A percentile compares a stretch with the other conserved stretches of the same genome.
Conservation (phyloP, 2,329 filamentous ascomycete species). For the Fusarium multiceps region DNA sequence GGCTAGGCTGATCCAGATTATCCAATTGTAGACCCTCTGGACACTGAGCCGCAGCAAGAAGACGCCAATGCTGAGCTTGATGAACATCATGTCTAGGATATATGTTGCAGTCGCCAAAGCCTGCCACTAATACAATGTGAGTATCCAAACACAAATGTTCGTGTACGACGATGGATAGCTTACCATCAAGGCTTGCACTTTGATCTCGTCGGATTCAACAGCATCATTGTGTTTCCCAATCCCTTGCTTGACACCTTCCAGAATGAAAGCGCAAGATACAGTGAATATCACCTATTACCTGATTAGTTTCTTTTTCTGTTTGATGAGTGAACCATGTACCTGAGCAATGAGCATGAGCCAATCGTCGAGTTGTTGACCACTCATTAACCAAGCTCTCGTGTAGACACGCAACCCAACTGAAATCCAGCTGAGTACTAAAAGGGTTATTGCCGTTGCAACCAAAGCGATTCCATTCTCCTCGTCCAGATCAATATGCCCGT, state of each 20-base stretch:
- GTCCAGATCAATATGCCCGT: conserved; percentile 48
- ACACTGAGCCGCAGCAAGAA: conserved; percentile 63
- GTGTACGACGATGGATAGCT: not conserved
- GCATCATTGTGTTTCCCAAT: conserved; percentile 61
- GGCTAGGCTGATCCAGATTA: conserved; percentile 58
- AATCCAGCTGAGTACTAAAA: conserved; percentile 56
- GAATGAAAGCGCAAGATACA: conserved; percentile 59
- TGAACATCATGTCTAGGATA: conserved; percentile 65
- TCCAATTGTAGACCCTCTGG: conserved; percentile 60
- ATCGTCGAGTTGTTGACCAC: conserved; percentile 61
- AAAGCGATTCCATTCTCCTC: conserved; percentile 56
- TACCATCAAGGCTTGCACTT: conserved; percentile 60
- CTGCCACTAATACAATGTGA: conserved; percentile 56
- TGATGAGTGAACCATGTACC: conserved; percentile 48
- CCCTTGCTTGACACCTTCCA: conserved; percentile 56
- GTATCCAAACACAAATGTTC: not conserved
- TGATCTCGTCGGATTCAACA: conserved; percentile 53
- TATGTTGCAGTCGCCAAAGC: conserved; percentile 63
- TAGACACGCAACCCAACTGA: conserved; percentile 58
- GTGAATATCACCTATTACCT: conserved; percentile 57
- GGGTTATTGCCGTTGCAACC: conserved; percentile 51
- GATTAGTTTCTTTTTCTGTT: not conserved
- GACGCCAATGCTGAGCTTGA: conserved; percentile 66
- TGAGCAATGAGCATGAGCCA: conserved; percentile 65
- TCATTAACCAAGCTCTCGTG: conserved; percentile 57